Base-by-base conservation (phyloP, 257 asterid species). In the Plectranthus barbatus region DNA sequence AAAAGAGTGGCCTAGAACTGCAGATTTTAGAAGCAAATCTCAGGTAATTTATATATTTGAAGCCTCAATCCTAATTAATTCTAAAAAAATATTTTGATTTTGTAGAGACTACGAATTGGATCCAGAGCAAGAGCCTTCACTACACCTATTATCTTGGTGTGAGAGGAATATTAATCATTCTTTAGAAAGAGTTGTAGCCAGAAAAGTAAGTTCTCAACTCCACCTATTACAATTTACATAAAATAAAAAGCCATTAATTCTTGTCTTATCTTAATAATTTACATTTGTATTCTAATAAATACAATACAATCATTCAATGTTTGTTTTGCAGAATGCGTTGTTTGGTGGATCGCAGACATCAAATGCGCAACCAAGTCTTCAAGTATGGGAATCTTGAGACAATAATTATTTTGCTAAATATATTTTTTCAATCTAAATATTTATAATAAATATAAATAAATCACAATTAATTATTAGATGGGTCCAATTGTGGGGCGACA, bases 131-230 rank as follows among this genome's bases (percentile, higher is more conserved):
- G 85, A 82, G 56, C 72, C 87, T 59, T 82, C 93, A 3, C 70
- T 85, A 53, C 83, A 85, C 37, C 83, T 82, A 13, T 75, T 82
- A n/a, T 54, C 77, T 12, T 85, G 86, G 93, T 80, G 83, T 56
- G 89, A 82, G 72, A 74, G 77, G 48, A 82, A 85, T 63, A 64
- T 82, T 12, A 47, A 64, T 7, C 66, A 23, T 4, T 78, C 93
- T 46, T 10, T 80, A 7, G 73, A 76, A 34, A 76, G 41, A 74
- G 53, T 72, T 39, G 1, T 24, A 33, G 76, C 75, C 10, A 61
- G 63, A 74, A 80, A 80, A 62, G 86, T 80, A n/a, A 24, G 72
- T 66, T 65, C 45, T 31, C 9, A 57, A 37, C 36, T 56, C 52
- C 42, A 7, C 14, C 3, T 24, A n/a, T 15, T n/a, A n/a, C n/a